Evolutionary conservation across 2,329 filamentous ascomycete genomes (phyloP), one percentile per base, ranked within the genome.

Genomic region (Trichothecium roseum): DNA sequence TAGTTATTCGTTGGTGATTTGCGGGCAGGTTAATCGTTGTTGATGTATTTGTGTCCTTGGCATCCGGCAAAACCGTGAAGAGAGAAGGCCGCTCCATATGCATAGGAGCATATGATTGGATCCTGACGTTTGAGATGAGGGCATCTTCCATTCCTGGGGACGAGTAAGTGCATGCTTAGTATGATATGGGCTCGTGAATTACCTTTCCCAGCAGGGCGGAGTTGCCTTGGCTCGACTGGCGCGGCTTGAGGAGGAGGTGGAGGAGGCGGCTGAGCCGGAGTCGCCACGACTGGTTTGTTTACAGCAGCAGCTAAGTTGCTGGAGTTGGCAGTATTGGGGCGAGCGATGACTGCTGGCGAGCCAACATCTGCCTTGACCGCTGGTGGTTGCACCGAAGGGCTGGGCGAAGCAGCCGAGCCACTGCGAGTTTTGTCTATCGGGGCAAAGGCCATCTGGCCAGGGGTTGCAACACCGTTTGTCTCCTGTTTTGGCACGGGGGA

Each of bases 21-120:
- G 70, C 57, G 2, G 83, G 77, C 8, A 91, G 62, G 39, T 77
- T 80, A 37, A 91, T 63, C 5, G 84, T 83, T 29, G 82, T 64
- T 4, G 78, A 84, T 47, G 89, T 81, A 39, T 84, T 76, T 18
- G 76, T 70, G 47, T 81, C 69, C 14, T 68, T 72, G 6, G 74
- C 62, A 35, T 80, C 77, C 4, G 86, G 78, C 2, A 71, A 66
- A 22, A 94, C 62, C 26, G 74, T 69, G 37, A 84, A 62, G 24
- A 72, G 62, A 51, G 81, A 78, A 18, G 74, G 75, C 18, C 72
- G 71, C 8, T 76, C 63, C 3, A 77, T 55, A 34, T 73, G 72
- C 29, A 86, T 64, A 9, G 68, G 69, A 1, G 81, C 78, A 50
- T 89, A 82, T 7, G 80, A 80, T 37, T 71, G 68, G 13, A 88